Base-by-base conservation (phyloP, 371 early-diverging fungal species). In the Saksenaea oblongispora region DNA sequence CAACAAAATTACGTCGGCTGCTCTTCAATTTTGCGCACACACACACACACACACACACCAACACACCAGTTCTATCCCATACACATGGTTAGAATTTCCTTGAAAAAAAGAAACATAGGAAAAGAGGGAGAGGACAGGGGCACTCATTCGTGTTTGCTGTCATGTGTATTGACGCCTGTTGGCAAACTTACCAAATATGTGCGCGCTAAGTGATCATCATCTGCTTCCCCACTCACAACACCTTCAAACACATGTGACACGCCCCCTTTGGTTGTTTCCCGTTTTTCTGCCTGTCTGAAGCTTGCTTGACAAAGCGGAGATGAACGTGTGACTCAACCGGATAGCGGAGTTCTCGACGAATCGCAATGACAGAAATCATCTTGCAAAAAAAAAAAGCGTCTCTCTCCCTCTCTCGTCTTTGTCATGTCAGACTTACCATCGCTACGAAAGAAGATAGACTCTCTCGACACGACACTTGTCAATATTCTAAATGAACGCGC, bases 401-500 rank as follows among this genome's bases (percentile, higher is more conserved):
- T 31, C 8, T 55, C 35, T 34, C 26, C 42, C 24, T 47, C 28
- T 59, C n/a, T n/a, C n/a, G n/a, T 59, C 26, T 28, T 27, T 34
- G n/a, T 14, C 31, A 75, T 82, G 83, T 67, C 69, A 61, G 83
- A 84, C 39, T 66, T 84, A 44, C 60, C 70, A 44, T 66, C 83
- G 5, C 78, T 88, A 22, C 83, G 94, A 54, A 70, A 78, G 44
- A 81, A 88, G 63, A 92, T 95, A 54, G 92, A 93, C 65, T 79
- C 87, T n/a, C 76, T 95, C 26, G 94, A 94, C 74, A 76, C 83
- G 28, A 84, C 89, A 37, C 74, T 95, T 35, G 91, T 95, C 35
- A 75, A 84, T 27, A 75, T 94, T 34, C 84, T 94, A 17, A 95
- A 93, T 78, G 92, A 94, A 70, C 89, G 94, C n/a, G 94, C 95